These are phyloP conservation scores for Pyrenophora teres DNA, from an alignment of 2,329 filamentous ascomycete species.

Conservation along the genomic window DNA sequence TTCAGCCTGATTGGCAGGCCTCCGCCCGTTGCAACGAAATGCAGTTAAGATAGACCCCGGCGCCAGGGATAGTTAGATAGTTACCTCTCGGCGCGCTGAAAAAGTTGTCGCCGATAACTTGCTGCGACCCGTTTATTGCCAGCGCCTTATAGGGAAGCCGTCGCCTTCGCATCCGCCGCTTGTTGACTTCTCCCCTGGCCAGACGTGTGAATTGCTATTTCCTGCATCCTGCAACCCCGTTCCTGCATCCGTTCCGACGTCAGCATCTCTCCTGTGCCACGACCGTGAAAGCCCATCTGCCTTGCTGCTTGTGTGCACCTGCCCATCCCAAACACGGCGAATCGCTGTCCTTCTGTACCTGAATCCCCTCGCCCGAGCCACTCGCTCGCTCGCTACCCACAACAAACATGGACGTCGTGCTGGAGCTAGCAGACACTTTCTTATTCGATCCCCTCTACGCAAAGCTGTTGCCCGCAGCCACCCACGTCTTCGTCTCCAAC, in stretches of 20 bases:
- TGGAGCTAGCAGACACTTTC: slow-evolving; percentile 83
- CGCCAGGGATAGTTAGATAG: slow-evolving; percentile 4
- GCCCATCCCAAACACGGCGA: slow-evolving; percentile 17
- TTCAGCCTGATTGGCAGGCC: slow-evolving; percentile 11
- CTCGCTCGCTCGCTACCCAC: slow-evolving; percentile 14
- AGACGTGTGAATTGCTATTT: neutral
- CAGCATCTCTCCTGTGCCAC: neutral
- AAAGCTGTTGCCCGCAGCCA: slow-evolving; percentile 62
- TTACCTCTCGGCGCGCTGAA: slow-evolving; percentile 10
- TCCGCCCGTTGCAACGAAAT: neutral
- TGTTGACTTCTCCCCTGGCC: slow-evolving; percentile 5
- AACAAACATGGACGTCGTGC: slow-evolving; percentile 80
- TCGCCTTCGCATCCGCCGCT: slow-evolving; percentile 8
- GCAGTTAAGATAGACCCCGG: slow-evolving; percentile 3
- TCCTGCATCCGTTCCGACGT: too few species aligned
- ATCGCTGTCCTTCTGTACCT: slow-evolving; percentile 28
- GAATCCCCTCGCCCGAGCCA: slow-evolving; percentile 14
- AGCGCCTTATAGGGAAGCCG: slow-evolving; percentile 9
- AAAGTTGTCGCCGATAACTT: slow-evolving; percentile 17
- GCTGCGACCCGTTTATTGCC: slow-evolving; percentile 7
- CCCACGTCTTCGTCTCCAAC: slow-evolving; percentile 58
- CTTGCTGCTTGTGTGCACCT: slow-evolving; percentile 4
- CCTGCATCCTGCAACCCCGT: neutral
- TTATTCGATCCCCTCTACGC: slow-evolving; percentile 81
- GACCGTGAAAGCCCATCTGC: neutral